These are phyloP conservation scores for Aschersonia sp. DNA, from an alignment of 2,329 filamentous ascomycete genomes.

Conservation along the genomic window DNA sequence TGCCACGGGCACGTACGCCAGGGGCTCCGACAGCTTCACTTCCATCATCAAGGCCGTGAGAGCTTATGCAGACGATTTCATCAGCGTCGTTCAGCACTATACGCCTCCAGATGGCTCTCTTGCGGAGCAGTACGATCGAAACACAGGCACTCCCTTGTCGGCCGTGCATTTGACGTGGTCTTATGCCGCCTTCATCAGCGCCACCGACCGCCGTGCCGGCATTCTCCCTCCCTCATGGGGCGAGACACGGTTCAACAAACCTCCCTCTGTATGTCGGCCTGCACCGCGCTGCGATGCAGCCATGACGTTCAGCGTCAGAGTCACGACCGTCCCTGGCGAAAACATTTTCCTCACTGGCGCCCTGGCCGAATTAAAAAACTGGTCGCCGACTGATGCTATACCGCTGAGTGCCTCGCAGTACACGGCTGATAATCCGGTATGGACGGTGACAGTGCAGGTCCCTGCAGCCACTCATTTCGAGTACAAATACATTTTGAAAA, in stretches of 20 bases:
- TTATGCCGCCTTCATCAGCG: constrained; percentile 51
- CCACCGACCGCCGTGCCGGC: constrained; percentile 36
- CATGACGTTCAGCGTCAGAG: constrained; percentile 9
- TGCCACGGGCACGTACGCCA: constrained; percentile 46
- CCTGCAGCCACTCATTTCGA: constrained; percentile 36
- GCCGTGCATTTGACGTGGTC: constrained; percentile 60
- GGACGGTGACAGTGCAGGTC: constrained; percentile 36
- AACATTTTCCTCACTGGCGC: constrained; percentile 11
- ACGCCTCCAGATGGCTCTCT: constrained; percentile 45
- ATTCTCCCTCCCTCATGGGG: constrained; percentile 40
- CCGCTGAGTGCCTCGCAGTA: constrained; percentile 38
- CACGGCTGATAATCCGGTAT: constrained; percentile 36
- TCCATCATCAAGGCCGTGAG: constrained; percentile 42
- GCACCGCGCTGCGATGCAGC: constrained; percentile 11
- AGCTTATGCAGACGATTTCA: constrained; percentile 44
- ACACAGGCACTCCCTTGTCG: constrained; percentile 36
- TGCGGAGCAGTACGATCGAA: constrained; percentile 48
- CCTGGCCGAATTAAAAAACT: constrained; percentile 23
- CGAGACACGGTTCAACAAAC: constrained; percentile 7
- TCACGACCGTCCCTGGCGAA: constrained; percentile 5
- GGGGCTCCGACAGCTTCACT: constrained; percentile 30
- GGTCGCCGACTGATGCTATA: constrained; percentile 25
- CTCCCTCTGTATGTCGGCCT: constrained; percentile 7
- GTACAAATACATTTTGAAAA: constrained; percentile 48
- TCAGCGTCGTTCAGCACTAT: constrained; percentile 46